Evolutionary conservation across 352 stramenopile genomes (phyloP).

Genomic region (Globisporangium nunn): DNA sequence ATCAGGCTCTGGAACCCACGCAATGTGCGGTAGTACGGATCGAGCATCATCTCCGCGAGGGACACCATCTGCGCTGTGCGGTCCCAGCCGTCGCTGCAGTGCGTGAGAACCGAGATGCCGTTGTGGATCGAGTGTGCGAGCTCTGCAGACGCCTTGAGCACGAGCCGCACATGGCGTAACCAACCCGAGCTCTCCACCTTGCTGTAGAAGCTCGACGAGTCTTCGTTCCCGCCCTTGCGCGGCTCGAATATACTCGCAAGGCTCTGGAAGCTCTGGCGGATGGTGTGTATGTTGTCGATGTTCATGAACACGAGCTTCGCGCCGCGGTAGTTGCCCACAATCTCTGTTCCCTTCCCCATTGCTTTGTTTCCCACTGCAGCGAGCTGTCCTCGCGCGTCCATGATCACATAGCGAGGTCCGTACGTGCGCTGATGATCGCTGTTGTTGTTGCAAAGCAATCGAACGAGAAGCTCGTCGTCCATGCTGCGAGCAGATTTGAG

Average conservation of each 20-base stretch:
- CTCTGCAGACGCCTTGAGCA: constrained; percentile 91
- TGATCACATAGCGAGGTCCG: constrained; percentile 65
- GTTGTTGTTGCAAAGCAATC: constrained; percentile 48
- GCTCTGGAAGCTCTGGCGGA: constrained; percentile 91
- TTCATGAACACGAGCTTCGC: constrained; percentile 95
- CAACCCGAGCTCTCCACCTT: constrained; percentile 93
- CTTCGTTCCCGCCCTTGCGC: constrained; percentile 65
- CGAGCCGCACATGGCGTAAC: constrained; percentile 90
- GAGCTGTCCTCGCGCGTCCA: constrained; percentile 81
- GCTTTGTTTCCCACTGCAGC: constrained; percentile 83
- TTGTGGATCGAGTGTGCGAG: constrained; percentile 92
- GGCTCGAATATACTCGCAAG: constrained; percentile 80
- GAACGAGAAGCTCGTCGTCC: constrained; percentile 77
- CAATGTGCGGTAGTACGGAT: constrained; percentile 97
- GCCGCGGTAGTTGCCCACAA: constrained; percentile 92
- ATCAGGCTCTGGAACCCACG: constrained; percentile 94
- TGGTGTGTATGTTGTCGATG: constrained; percentile 98
- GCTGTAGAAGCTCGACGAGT: constrained; percentile 83
- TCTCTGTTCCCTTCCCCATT: constrained; percentile 94
- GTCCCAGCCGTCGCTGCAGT: constrained; percentile 99
- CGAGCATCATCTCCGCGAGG: constrained; percentile 95
- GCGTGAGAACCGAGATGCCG: constrained; percentile 92
- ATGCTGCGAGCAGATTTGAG: constrained; percentile 68
- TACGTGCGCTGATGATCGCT: constrained; percentile 10
- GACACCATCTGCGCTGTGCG: constrained; percentile 96